Base-by-base conservation (phyloP, 148 eudicot genomes). In the Limonium bicolor region DNA sequence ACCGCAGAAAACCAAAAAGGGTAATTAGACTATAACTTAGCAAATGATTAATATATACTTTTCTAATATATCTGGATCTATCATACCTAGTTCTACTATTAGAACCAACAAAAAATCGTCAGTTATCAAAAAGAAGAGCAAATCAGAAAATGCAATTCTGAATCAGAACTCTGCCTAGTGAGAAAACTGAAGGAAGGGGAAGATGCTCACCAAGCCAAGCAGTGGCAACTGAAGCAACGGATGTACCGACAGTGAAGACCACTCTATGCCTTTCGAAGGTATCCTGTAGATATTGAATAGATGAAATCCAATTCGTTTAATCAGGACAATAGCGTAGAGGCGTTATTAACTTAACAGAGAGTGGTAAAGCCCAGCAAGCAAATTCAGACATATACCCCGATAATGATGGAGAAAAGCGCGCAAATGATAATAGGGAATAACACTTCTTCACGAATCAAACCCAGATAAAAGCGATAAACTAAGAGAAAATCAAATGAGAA, bases 191-290 rank as follows among this genome's bases (percentile, higher is more conserved):
- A 39, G 43, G 21, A 17, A 39, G 2, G 13, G 48, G 6, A 59
- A 15, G 2, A 13, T 20, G 59, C 73, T 48, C 44, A 86, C 97
- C 97, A 24, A 66, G 60, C 81, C 78, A 90, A 13, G 95, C 97
- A 25, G 87, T 80, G 43, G 58, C 80, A 54, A 84, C 72, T 6
- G 97, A 90, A 31, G 95, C 95, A 16, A 80, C 50, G 35, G 97
- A 90, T 28, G 93, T 90, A 27, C 63, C 55, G 32, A 90, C 51
- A n/a, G 97, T 90, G 52, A 90, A 80, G 3, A 84, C 93, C 55
- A 90, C 87, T 59, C 51, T 80, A 52, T 90, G 97, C 78, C 85
- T 68, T 77, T 90, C 97, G 65, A 90, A 90, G 14, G 70, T 77
- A 31, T 43, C 48, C 48, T 43, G 27, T 4, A 10, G 2, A 20